phyloP scores from a whole-genome alignment of 2,329 filamentous ascomycete genomes.

The Pseudogymnoascus sp. region DNA sequence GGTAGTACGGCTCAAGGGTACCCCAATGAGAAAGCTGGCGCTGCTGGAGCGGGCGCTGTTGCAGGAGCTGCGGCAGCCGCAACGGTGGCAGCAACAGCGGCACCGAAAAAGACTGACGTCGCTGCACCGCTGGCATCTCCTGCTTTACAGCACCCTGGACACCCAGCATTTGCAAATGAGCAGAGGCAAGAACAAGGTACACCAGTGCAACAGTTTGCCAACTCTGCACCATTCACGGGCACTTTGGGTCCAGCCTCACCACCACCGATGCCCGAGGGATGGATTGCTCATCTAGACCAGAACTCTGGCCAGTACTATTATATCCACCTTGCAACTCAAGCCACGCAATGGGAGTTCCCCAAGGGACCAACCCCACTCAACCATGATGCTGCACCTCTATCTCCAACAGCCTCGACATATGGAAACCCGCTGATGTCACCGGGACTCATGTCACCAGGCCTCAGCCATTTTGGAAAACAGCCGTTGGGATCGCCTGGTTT shows the following conservation, averaged over 20 bases:
- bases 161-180: constrained; percentile 90
- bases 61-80: constrained; percentile 21
- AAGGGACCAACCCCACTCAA: constrained; percentile 88
- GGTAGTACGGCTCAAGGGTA: constrained; percentile 48
- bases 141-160: constrained; percentile 50
- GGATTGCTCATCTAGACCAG: constrained; percentile 94
- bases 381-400: constrained; percentile 73
- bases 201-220: constrained; percentile 32
- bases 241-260: constrained; percentile 67
- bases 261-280: constrained; percentile 89
- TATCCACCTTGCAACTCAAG: constrained; percentile 89
- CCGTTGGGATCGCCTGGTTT: constrained; percentile 67
- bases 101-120: constrained; percentile 29
- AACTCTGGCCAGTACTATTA: constrained; percentile 98
- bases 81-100: constrained; percentile 20
- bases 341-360: constrained; percentile 98
- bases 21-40: constrained; percentile 62
- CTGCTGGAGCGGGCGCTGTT: constrained; percentile 16
- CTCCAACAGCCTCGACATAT: constrained; percentile 70
- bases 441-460: constrained; percentile 56
- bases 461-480: constrained; percentile 48
- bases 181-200: constrained; percentile 47
- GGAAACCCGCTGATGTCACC: constrained; percentile 67
- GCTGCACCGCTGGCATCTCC: constrained; percentile 30
- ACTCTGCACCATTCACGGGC: constrained; percentile 34